These are phyloP conservation scores for Saccharomyces kudriavzevii DNA, from an alignment of 805 yeast species.

Conservation along the genomic window DNA sequence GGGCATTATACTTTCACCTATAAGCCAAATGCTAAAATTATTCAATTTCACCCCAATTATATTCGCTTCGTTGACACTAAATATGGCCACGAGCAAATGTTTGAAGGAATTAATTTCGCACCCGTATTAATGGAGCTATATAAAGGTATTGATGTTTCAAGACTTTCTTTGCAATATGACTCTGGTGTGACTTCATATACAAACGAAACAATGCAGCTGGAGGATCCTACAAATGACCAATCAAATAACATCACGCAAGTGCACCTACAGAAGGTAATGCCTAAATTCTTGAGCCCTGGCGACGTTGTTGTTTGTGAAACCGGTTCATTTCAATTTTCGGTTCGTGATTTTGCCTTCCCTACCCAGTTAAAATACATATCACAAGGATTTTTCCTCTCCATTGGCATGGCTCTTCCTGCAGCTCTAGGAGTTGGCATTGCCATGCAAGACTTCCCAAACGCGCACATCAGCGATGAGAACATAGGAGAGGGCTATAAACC, in stretches of 20 bases:
- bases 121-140: slow-evolving; percentile 43
- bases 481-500: slow-evolving; percentile 27
- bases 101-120: slow-evolving; percentile 39
- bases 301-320: slow-evolving; percentile 78
- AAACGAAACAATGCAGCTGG: slow-evolving; percentile 13
- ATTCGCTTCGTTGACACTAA: slow-evolving; percentile 37
- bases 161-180: slow-evolving; percentile 17
- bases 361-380: slow-evolving; percentile 43
- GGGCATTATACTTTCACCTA: slow-evolving; percentile 53
- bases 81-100: slow-evolving; percentile 17
- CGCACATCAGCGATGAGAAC: slow-evolving; percentile 24
- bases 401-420: slow-evolving; percentile 84
- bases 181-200: slow-evolving; percentile 15
- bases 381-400: slow-evolving; percentile 74
- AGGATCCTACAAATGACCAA: slow-evolving; percentile 13
- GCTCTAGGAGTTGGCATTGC: slow-evolving; percentile 78
- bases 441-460: slow-evolving; percentile 40
- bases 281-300: slow-evolving; percentile 43
- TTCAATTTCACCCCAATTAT: slow-evolving; percentile 48
- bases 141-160: slow-evolving; percentile 28
- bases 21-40: slow-evolving; percentile 33
- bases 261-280: slow-evolving; percentile 35
- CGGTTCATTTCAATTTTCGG: slow-evolving; percentile 73
- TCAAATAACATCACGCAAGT: slow-evolving; percentile 38
- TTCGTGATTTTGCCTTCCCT: slow-evolving; percentile 61